Base-by-base conservation (phyloP, 768 basidiomycete species). In the Pholiota microspora region DNA sequence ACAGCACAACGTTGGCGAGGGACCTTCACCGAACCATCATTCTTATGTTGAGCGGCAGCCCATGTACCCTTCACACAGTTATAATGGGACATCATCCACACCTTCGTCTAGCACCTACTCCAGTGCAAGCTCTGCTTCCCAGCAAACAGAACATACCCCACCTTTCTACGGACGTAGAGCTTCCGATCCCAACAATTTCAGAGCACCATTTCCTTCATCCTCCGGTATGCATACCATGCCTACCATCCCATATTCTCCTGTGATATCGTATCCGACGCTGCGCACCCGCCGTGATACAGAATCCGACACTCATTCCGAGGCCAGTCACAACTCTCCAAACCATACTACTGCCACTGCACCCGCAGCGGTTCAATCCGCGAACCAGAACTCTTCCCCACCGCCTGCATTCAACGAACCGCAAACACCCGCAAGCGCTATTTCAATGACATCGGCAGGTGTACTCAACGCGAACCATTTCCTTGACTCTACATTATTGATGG, bases 401-500 rank as follows among this genome's bases (percentile, higher is more conserved):
- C 29, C 29, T 6, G 29, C 29, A 25, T 42, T 40, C 50, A 42
- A 16, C 27, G 50, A 51, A 12, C 9, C 18, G 4, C 38, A 21
- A n/a, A 25, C 51, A 29, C 31, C 51, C 21, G 51, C 23, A 50
- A 24, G 38, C 7, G 40, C 51, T 18, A 25, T 29, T 16, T 13
- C 51, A 3, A 25, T 40, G 24, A 35, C 58, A 45, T 24, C 52
- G 40, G 27, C 57, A n/a, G 59, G 57, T 45, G 52, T 68, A 24
- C 40, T 74, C n/a, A 76, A 72, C 56, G 64, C 72, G 0, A 77
- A 75, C 57, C 74, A 77, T n/a, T 86, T 80, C 57, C 70, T 88
- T 7, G 86, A 85, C 55, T 67, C 71, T 32, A 80, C 85, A 36
- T 73, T 87, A 49, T 70, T 87, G 2, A 56, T 71, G 48, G 83